Evolutionary conservation across 495 filamentous ascomycete genomes (phyloP), one percentile per base, ranked within the genome.

Genomic region (Corynascus novoguineensis): DNA sequence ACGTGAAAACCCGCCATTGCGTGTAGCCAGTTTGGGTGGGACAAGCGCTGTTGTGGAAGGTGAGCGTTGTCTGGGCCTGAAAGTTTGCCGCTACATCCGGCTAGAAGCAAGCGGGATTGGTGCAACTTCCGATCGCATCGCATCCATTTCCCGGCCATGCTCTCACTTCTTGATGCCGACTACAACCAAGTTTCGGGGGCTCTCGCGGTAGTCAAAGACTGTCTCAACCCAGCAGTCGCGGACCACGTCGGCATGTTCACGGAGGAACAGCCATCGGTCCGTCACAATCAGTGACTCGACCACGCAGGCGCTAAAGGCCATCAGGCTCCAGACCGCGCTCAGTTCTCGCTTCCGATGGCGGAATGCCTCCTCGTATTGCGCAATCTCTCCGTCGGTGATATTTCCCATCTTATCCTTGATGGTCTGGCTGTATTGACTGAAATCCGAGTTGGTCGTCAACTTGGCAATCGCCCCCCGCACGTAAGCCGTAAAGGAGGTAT

Each of bases 281-380:
- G 90, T 84, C 34, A 96, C 89, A 67, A 98, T 91, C 50, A 91
- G 72, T 25, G 89, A 87, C 72, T 98, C 93, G 28, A 92, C 84
- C 14, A 97, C 84, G 10, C 81, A 81, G 8, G 95, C 89, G 64
- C 89, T 93, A 65, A 95, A 96, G 3, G 93, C 90, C 92, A 97
- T 97, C 64, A 98, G 71, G 61, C 79, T 88, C 93, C 93, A 98
- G 34, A 90, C 76, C 4, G 92, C 77, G 68, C 86, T 90, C 15
- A 98, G 77, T 61, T 96, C 84, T 62, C 92, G 87, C 75, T 86
- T 90, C 58, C 84, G 76, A n/a, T 75, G 73, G 31, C 61, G 63
- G 68, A 84, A 95, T 40, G 70, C 61, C 8, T 70, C 65, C 64
- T 86, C 86, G 65, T 97, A 97, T 41, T 53, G 68, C 17, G 76